phyloP scores from a whole-genome alignment of 2,329 filamentous ascomycete genomes.

The Ilyonectria sp. region DNA sequence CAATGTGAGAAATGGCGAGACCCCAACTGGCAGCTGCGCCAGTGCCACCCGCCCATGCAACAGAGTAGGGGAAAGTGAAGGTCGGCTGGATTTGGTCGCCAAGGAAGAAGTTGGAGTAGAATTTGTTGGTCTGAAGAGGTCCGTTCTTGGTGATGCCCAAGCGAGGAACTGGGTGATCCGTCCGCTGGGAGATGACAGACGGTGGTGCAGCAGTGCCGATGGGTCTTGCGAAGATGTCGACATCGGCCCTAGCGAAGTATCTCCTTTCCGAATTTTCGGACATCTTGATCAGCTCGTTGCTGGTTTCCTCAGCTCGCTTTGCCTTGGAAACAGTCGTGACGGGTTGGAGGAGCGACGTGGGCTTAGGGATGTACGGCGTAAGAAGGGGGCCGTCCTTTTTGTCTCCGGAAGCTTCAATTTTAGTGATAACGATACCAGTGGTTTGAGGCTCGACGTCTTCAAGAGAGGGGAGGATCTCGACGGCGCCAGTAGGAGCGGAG shows the following conservation, averaged over 20 bases:
- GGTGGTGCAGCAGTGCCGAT: slow-evolving; percentile 69
- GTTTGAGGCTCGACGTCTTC: slow-evolving; percentile 52
- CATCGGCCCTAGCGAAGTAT: slow-evolving; percentile 46
- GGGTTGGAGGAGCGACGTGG: slow-evolving; percentile 52
- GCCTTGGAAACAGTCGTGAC: slow-evolving; percentile 42
- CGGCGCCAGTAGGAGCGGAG: slow-evolving; percentile 45
- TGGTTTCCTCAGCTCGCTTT: slow-evolving; percentile 37
- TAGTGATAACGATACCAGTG: slow-evolving; percentile 48
- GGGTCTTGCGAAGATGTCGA: slow-evolving; percentile 70
- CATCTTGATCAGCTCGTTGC: slow-evolving; percentile 40
- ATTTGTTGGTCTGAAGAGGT: slow-evolving; percentile 83
- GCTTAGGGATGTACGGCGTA: slow-evolving; percentile 54
- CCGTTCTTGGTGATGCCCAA: slow-evolving; percentile 62
- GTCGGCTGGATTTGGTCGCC: slow-evolving; percentile 77
- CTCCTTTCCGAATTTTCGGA: slow-evolving; percentile 2
- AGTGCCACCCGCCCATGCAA: slow-evolving; percentile 77
- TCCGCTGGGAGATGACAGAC: slow-evolving; percentile 60
- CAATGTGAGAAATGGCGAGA: slow-evolving; percentile 82
- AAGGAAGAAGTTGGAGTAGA: slow-evolving; percentile 86
- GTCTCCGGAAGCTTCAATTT: slow-evolving; percentile 39
- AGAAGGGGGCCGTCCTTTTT: slow-evolving; percentile 43
- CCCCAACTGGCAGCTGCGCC: slow-evolving; percentile 80
- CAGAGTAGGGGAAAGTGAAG: slow-evolving; percentile 83
- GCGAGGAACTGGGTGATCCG: slow-evolving; percentile 73
- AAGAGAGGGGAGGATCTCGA: slow-evolving; percentile 49